Evolutionary conservation across 805 yeast species (phyloP), one percentile per base, ranked within the genome.

Genomic region (Vanderwaltozyma verrucispora): DNA sequence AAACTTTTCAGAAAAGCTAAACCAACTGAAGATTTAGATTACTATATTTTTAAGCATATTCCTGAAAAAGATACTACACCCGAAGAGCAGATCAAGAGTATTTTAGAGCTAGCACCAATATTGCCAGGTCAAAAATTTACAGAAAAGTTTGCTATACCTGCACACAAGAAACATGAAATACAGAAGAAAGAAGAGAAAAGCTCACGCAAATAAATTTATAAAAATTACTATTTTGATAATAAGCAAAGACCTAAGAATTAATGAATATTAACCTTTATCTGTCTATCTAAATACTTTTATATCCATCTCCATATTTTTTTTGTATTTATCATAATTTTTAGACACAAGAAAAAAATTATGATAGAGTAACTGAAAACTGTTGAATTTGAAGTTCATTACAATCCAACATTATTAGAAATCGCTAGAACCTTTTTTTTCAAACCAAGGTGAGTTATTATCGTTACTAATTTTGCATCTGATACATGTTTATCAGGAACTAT

Each of bases 81-180:
- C n/a, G 73, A 73, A 33, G 64, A 64, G 24, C 72, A 80, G 53
- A 69, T 68, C 36, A 64, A 69, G 39, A 69, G 74, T 36, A 68
- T 87, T 21, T 65, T 79, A 39, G 74, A 74, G 37, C 63, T 80
- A 33, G 84, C 78, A 16, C 96, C 96, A 3, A 72, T 88, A 30
- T 60, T 86, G 32, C 95, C 95, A 1, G 95, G 95, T 14, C 94
- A 86, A 53, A 49, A 64, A 36, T 76, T 77, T 51, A 72, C 76
- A 15, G 73, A 71, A 20, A 71, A 75, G 45, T 82, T 82, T 54
- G 72, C 74, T 32, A 72, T 75, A 27, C 85, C 92, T 11, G 92
- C 85, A 12, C 71, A 62, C 42, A 60, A 74, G 52, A 80, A 83
- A 61, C 54, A 61, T 40, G 53, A 51, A 39, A 32, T 55, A 10